A percentile compares a stretch with the other conserved stretches of the same genome.
Conservation (phyloP, 768 basidiomycete species). For the Lactifluus piperatus region DNA sequence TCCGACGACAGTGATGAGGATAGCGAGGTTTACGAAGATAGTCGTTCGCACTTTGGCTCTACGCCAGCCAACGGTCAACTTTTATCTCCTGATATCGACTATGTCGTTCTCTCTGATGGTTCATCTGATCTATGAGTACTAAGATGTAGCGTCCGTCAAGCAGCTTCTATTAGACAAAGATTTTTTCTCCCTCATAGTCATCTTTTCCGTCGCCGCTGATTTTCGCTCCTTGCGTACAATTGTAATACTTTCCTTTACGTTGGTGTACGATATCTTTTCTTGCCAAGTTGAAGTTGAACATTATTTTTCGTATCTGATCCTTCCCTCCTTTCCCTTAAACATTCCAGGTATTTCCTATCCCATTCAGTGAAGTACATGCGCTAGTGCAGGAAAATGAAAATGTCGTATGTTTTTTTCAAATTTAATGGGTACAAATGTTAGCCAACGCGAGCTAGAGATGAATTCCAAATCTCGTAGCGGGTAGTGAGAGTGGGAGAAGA, state of each 20-base stretch:
- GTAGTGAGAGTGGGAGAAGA: background rate
- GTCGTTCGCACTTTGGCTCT: conserved; percentile 33
- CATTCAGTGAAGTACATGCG: background rate
- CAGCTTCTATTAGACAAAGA: background rate
- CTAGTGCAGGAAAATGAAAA: conserved; percentile 1
- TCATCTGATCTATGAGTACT: conserved; percentile 33
- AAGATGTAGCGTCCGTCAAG: background rate
- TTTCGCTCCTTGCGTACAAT: background rate
- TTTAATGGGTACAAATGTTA: background rate
- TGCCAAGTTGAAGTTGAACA: background rate
- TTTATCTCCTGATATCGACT: conserved; percentile 38
- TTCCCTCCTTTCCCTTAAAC: background rate
- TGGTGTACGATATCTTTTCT: conserved; percentile 6
- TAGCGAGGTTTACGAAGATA: conserved; percentile 51
- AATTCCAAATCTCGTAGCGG: background rate
- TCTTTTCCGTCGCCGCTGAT: background rate
- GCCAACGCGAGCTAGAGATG: background rate
- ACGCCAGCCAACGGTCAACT: conserved; percentile 17
- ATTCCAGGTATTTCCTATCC: background rate
- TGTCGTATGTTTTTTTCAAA: background rate
- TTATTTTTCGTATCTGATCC: background rate
- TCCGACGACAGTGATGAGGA: conserved; percentile 43
- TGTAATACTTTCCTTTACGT: background rate
- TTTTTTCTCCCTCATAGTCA: background rate
- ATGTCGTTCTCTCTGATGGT: conserved; percentile 67